Conservation (phyloP, 2,329 filamentous ascomycete genomes). For the Akanthomyces dipterigenus region DNA sequence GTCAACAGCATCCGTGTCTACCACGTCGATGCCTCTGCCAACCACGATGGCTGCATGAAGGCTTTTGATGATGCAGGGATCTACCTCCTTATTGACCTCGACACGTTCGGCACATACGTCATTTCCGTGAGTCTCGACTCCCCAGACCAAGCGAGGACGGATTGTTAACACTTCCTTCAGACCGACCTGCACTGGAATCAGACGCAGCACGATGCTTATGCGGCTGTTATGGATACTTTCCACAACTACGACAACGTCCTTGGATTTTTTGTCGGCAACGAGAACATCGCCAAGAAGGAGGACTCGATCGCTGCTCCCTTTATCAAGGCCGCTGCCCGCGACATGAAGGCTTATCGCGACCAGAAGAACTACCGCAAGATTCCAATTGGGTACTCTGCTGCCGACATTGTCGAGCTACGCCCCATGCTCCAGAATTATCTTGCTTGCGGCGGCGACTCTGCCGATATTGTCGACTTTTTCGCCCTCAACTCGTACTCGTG, state of each 20-base stretch:
- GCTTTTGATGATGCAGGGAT: conserved; percentile 74
- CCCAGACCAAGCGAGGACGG: background rate
- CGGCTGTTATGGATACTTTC: conserved; percentile 70
- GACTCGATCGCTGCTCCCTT: conserved; percentile 65
- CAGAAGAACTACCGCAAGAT: conserved; percentile 71
- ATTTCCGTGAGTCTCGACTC: conserved; percentile 38
- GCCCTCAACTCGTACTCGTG: conserved; percentile 80
- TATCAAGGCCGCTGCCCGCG: conserved; percentile 73
- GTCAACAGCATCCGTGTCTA: conserved; percentile 84
- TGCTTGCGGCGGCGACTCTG: conserved; percentile 64
- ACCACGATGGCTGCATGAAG: conserved; percentile 76
- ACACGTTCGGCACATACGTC: conserved; percentile 66
- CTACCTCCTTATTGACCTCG: conserved; percentile 78
- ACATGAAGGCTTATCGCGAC: conserved; percentile 76
- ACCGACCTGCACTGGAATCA: conserved; percentile 62
- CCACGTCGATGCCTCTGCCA: conserved; percentile 64
- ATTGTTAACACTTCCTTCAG: conserved; percentile 29
- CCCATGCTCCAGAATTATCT: conserved; percentile 64
- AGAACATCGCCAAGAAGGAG: conserved; percentile 62
- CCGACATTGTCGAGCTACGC: conserved; percentile 66
- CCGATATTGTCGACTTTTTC: conserved; percentile 75
- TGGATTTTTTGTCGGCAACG: conserved; percentile 84
- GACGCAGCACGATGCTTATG: conserved; percentile 61
- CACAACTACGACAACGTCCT: conserved; percentile 71
- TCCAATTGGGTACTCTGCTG: conserved; percentile 80